Evolutionary conservation across 306 rosid species (phyloP), one percentile per base, ranked within the genome.

Genomic region (Acmispon strigosus): DNA sequence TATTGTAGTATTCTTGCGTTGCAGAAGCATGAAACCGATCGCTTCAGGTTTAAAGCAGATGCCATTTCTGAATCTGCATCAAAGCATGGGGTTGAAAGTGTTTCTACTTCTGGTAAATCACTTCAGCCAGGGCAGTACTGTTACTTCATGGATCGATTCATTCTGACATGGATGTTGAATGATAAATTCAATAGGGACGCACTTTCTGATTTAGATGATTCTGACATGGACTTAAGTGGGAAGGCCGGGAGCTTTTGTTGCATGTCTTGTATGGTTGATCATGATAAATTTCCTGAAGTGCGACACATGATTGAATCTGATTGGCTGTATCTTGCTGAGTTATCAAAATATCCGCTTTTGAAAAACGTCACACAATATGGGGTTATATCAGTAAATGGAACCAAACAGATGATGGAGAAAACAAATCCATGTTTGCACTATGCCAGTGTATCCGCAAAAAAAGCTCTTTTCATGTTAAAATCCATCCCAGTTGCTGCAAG

Each of bases 401-500:
- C 42, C 63, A 74, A 51, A 36, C 86, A 69, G 71, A 77, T 29
- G 55, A 62, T 39, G 62, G 84, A 73, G 49, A 85, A 58, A 58
- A 74, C 75, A 18, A 41, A 29, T 73, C 37, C 27, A 20, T 88
- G 84, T 87, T 73, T 81, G 27, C 71, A 84, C 51, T 56, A 75
- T 79, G 92, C 85, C 68, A 82, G 85, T 60, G 13, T 54, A 20
- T 87, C 92, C 12, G 96, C 99, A 11, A 79, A 80, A 82, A 81
- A 78, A 34, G 97, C 96, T 52, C 78, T 86, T 42, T 57, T 0
- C 54, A 68, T 79, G 62, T 74, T 94, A 75, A 89, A 87, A 76
- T 79, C 83, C 53, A 82, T 89, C 36, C 99, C 96, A 22, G 87
- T 72, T 79, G 92, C 96, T 62, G 96, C 99, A 69, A 87, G 99